Conservation (phyloP, 345 rosid genomes). For the Rhodamnia argentea region DNA sequence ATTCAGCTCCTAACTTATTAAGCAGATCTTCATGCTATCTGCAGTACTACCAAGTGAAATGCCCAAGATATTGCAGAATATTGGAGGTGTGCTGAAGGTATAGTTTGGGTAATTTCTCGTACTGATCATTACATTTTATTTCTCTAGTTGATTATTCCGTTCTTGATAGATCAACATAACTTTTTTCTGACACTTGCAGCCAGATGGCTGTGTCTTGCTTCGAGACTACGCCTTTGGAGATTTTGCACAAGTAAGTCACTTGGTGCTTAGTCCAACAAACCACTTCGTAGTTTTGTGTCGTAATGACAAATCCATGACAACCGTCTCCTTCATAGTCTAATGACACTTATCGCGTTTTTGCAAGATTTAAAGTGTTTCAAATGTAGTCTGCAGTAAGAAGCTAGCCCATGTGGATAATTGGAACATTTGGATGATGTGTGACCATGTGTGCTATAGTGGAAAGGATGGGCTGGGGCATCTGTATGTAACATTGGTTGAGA, state of each 20-base stretch:
- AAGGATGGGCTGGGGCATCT: background rate
- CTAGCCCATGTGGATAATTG: background rate
- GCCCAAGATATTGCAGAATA: conserved; percentile 29
- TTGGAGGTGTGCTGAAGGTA: conserved; percentile 40
- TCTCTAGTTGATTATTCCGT: background rate
- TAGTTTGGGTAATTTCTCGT: background rate
- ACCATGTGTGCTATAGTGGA: background rate
- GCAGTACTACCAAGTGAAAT: conserved; percentile 52
- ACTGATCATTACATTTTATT: background rate
- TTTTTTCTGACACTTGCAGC: conserved; percentile 15
- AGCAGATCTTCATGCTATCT: conserved; percentile 46
- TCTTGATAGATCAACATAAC: background rate
- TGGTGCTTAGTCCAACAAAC: background rate
- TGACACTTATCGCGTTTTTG: background rate
- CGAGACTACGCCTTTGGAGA: conserved; percentile 48
- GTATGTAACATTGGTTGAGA: background rate
- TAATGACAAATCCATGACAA: background rate
- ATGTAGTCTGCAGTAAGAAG: background rate
- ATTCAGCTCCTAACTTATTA: conserved; percentile 5
- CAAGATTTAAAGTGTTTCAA: background rate
- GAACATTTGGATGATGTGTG: background rate
- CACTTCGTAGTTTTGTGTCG: background rate
- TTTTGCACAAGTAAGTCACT: conserved; percentile 40
- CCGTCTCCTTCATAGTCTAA: background rate
- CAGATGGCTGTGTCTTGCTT: conserved; percentile 35